These are phyloP conservation scores for Monosporozyma siamensis DNA, from an alignment of 805 yeast species.

Conservation along the genomic window DNA sequence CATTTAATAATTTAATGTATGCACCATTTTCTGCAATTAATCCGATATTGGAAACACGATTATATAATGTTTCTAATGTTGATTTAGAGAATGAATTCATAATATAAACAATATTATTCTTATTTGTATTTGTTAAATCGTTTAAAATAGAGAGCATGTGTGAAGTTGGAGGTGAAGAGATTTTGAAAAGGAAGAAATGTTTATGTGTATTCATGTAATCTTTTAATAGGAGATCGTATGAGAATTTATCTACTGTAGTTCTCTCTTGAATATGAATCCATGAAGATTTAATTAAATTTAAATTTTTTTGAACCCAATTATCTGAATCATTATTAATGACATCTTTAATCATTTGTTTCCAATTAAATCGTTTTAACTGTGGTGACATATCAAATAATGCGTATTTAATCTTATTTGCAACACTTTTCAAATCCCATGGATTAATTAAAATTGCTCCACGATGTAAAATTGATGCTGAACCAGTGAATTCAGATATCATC, in stretches of 20 bases:
- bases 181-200: constrained; percentile 39
- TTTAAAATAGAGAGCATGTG: constrained; percentile 46
- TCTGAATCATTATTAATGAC: constrained; percentile 61
- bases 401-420: constrained; percentile 48
- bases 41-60: constrained; percentile 62
- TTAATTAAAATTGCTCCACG: constrained; percentile 70
- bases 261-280: constrained; percentile 42
- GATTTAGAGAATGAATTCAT: constrained; percentile 55
- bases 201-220: constrained; percentile 26
- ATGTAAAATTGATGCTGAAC: constrained; percentile 72
- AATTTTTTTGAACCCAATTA: constrained; percentile 58
- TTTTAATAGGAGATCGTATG: constrained; percentile 19
- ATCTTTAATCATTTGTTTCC: constrained; percentile 50
- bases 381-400: constrained; percentile 51
- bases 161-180: constrained; percentile 50
- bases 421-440: constrained; percentile 77
- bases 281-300: constrained; percentile 41
- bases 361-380: constrained; percentile 46
- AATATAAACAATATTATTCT: constrained; percentile 56
- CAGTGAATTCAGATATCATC: constrained; percentile 86
- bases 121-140: constrained; percentile 43
- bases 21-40: constrained; percentile 89
- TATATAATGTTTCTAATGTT: constrained; percentile 58
- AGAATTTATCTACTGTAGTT: constrained; percentile 27
- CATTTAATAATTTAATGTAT: constrained; percentile 45